phyloP scores from a whole-genome alignment of 1,139 yeast species.

The Yamadazyma songkhlaensis region DNA sequence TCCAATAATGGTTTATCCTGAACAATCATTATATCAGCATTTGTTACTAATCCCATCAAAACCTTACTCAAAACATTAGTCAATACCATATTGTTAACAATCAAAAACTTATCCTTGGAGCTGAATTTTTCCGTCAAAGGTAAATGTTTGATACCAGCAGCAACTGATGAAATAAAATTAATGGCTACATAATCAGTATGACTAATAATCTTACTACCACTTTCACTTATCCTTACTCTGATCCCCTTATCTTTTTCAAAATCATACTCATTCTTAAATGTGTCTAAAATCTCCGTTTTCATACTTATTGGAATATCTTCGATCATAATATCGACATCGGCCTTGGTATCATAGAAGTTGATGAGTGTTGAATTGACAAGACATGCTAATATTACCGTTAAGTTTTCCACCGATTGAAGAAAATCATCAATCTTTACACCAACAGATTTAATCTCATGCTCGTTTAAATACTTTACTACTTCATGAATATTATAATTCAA shows the following conservation, averaged over 20 bases:
- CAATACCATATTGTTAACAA: conserved; percentile 22
- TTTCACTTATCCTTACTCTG: conserved; percentile 25
- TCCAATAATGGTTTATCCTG: conserved; percentile 11
- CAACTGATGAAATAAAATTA: conserved; percentile 61
- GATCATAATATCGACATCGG: conserved; percentile 4
- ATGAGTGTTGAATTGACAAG: conserved; percentile 26
- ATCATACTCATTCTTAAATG: conserved; percentile 28
- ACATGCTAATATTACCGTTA: conserved; percentile 27
- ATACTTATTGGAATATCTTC: conserved; percentile 3
- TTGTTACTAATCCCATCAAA: conserved; percentile 27
- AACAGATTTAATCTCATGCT: conserved; percentile 14
- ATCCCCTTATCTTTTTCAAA: conserved; percentile 39
- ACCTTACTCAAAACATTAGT: conserved; percentile 28
- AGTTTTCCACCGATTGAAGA: conserved; percentile 16
- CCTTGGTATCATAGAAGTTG: conserved; percentile 18
- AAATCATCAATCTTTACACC: conserved; percentile 18
- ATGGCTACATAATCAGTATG: conserved; percentile 51
- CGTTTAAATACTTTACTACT: conserved; percentile 16
- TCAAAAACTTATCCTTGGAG: conserved; percentile 39
- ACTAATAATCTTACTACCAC: conserved; percentile 20
- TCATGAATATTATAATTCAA: conserved; percentile 24
- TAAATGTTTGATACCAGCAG: conserved; percentile 58
- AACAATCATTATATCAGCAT: conserved; percentile 18
- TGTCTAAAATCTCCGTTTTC: conserved; percentile 5
- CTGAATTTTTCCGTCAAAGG: conserved; percentile 46